phyloP scores from a whole-genome alignment of 805 yeast species.

The Myxozyma neglecta region DNA sequence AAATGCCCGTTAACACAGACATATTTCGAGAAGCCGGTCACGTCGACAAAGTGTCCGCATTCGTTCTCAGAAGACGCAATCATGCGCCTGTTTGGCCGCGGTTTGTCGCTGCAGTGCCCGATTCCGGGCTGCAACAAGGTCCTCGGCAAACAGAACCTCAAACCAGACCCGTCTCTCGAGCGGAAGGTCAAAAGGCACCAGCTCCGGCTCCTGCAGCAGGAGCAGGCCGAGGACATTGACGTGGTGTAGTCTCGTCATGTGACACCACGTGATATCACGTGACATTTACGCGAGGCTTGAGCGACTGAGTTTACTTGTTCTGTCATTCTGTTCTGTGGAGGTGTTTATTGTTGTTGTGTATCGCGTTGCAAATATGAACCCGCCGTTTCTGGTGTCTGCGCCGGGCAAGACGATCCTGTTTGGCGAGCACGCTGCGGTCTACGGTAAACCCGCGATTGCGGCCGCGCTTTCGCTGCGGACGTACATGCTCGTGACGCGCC shows the following conservation, averaged over 20 bases:
- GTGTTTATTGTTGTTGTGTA: too few species aligned
- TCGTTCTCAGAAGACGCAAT: conserved; percentile 37
- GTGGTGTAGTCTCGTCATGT: not conserved
- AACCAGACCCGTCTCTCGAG: conserved; percentile 14
- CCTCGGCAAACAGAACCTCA: conserved; percentile 3
- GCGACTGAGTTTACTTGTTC: too few species aligned
- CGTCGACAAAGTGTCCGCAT: conserved; percentile 36
- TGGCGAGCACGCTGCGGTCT: conserved; percentile 97
- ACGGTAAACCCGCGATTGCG: conserved; percentile 91
- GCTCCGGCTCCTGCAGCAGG: conserved; percentile 1
- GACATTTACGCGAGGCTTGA: too few species aligned
- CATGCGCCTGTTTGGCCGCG: not conserved
- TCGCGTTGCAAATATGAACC: conserved; percentile 10
- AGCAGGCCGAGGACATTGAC: conserved; percentile 20
- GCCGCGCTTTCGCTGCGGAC: conserved; percentile 89
- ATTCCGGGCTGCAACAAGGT: conserved; percentile 28
- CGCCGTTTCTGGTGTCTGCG: conserved; percentile 78
- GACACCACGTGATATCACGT: not conserved
- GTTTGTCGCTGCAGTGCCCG: conserved; percentile 21
- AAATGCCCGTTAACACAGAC: conserved; percentile 39
- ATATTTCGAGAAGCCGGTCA: conserved; percentile 38
- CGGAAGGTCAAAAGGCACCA: conserved; percentile 24
- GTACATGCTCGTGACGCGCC: conserved; percentile 64
- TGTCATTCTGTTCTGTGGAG: too few species aligned
- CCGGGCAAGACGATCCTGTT: conserved; percentile 96